These are phyloP conservation scores for Saraca asoca DNA, from an alignment of 331 rosid species.

Conservation along the genomic window DNA sequence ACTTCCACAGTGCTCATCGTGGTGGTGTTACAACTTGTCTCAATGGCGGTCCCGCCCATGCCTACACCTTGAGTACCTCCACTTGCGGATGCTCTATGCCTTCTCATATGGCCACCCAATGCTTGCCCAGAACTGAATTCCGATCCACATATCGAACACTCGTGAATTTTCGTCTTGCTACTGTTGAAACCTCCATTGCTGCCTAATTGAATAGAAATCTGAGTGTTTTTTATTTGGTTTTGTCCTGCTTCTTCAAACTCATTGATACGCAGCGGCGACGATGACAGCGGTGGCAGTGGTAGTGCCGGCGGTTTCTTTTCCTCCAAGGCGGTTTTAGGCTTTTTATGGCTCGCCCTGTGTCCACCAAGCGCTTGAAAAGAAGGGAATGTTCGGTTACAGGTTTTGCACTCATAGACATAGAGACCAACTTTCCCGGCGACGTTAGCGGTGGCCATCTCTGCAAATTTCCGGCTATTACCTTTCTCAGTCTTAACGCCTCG, in stretches of 20 bases:
- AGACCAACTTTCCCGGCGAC: slow-evolving; percentile 35
- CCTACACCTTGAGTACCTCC: background rate
- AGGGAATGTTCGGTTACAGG: slow-evolving; percentile 79
- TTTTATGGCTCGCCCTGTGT: slow-evolving; percentile 93
- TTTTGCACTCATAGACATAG: slow-evolving; percentile 78
- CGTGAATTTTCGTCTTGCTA: slow-evolving; percentile 65
- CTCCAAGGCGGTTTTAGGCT: slow-evolving; percentile 40
- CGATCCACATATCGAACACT: slow-evolving; percentile 82
- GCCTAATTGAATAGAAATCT: slow-evolving; percentile 36
- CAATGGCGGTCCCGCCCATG: background rate
- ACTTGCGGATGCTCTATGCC: slow-evolving; percentile 60
- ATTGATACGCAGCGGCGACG: background rate
- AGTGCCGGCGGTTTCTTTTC: slow-evolving; percentile 34
- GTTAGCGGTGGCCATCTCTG: slow-evolving; percentile 14
- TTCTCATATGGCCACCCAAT: slow-evolving; percentile 93
- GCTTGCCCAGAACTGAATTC: slow-evolving; percentile 93
- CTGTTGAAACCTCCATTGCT: slow-evolving; percentile 17
- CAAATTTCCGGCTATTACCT: slow-evolving; percentile 8
- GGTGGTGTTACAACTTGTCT: background rate
- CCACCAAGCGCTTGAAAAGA: slow-evolving; percentile 98
- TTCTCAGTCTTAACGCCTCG: slow-evolving; percentile 32
- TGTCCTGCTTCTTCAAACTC: slow-evolving; percentile 36
- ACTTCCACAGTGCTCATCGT: background rate
- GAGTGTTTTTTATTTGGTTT: slow-evolving; percentile 14
- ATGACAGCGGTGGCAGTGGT: background rate